These are phyloP conservation scores for Ophiocordyceps sinensis DNA, from an alignment of 2,329 filamentous ascomycete genomes.

Conservation along the genomic window DNA sequence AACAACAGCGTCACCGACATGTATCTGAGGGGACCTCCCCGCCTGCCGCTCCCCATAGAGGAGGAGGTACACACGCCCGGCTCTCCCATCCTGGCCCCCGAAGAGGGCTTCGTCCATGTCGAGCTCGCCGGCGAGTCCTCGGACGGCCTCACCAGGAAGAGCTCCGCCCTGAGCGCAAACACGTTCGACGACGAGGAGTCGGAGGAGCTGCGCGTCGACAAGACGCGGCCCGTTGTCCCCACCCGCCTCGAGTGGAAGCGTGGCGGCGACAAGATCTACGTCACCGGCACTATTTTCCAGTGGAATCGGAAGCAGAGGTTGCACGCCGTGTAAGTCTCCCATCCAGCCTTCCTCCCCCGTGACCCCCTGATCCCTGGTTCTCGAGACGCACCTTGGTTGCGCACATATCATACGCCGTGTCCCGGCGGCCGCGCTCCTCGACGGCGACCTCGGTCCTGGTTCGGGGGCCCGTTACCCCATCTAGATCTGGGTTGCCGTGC, in stretches of 20 bases:
- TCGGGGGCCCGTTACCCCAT: background rate
- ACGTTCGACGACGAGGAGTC: conserved; percentile 63
- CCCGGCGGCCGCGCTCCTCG: background rate
- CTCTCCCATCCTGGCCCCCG: conserved; percentile 70
- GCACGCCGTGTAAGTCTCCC: conserved; percentile 61
- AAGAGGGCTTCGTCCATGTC: conserved; percentile 41
- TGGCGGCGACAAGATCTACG: conserved; percentile 79
- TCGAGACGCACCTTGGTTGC: background rate
- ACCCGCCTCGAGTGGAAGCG: conserved; percentile 76
- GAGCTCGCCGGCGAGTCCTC: conserved; percentile 35
- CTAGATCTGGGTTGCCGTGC: background rate
- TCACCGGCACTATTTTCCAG: conserved; percentile 92
- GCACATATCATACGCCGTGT: conserved; percentile 1
- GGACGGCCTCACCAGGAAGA: conserved; percentile 35
- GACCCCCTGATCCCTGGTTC: background rate
- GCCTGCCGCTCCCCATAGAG: conserved; percentile 83
- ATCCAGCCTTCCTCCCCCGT: background rate
- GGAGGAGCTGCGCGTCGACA: conserved; percentile 64
- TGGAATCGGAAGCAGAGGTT: conserved; percentile 93
- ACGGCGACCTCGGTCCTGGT: background rate
- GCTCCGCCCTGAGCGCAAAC: conserved; percentile 45
- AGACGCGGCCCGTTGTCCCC: conserved; percentile 64
- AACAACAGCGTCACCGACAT: conserved; percentile 48
- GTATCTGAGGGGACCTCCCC: conserved; percentile 61
- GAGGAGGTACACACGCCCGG: conserved; percentile 82